Conservation (phyloP, 192 early-diverging fungal species). For the Cetraspora pellucida region DNA sequence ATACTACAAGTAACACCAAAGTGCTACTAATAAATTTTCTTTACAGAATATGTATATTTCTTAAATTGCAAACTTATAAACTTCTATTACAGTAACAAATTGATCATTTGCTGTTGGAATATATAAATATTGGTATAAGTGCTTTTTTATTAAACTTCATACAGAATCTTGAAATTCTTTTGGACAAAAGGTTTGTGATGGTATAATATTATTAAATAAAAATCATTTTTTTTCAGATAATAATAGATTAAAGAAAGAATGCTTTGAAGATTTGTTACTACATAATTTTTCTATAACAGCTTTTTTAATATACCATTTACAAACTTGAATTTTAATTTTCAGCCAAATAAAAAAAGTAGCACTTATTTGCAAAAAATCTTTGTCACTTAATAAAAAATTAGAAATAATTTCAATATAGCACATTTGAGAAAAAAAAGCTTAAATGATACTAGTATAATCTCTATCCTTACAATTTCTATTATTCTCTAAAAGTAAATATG, state of each 20-base stretch:
- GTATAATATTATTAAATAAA: not conserved
- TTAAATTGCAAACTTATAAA: not conserved
- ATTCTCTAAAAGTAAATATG: too few relatives aligned
- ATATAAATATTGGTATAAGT: not conserved
- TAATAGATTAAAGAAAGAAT: not conserved
- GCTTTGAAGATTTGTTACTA: not conserved
- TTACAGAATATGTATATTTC: constrained; percentile 30
- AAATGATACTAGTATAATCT: not conserved
- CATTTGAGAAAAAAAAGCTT: too few relatives aligned
- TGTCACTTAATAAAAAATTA: constrained; percentile 17
- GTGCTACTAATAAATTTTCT: constrained; percentile 3
- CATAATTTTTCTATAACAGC: not conserved
- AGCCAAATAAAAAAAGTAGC: not conserved
- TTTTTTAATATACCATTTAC: not conserved
- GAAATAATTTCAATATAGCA: too few relatives aligned
- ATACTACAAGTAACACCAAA: not conserved
- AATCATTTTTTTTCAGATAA: not conserved
- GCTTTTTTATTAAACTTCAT: constrained; percentile 8
- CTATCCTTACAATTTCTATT: too few relatives aligned
- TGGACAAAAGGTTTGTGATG: not conserved
- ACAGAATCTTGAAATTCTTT: not conserved
- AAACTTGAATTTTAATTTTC: not conserved
- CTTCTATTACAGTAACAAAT: not conserved
- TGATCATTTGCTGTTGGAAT: not conserved
- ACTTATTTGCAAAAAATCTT: constrained; percentile 11